Conservation (phyloP, 2,329 filamentous ascomycete genomes). For the Geosmithia flava region DNA sequence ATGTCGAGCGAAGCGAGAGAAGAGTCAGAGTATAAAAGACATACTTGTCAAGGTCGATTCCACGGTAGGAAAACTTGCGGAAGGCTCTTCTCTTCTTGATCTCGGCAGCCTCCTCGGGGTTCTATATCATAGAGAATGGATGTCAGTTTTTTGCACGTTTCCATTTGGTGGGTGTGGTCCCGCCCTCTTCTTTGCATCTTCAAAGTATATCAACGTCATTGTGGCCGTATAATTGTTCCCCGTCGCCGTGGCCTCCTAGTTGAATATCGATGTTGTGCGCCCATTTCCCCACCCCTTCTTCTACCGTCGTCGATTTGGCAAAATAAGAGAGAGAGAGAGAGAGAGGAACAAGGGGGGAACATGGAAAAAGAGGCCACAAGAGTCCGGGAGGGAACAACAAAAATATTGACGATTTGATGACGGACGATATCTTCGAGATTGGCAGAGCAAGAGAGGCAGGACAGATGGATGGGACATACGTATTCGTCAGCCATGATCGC, state of each 20-base stretch:
- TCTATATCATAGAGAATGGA: conserved; percentile 36
- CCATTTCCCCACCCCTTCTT: too few relatives aligned
- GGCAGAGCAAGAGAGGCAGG: conserved; percentile 6
- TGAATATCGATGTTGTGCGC: too few relatives aligned
- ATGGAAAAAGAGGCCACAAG: neutral
- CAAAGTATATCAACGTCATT: too few relatives aligned
- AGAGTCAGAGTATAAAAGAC: conserved; percentile 26
- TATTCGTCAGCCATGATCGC: conserved; percentile 83
- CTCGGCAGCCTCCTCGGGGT: conserved; percentile 97
- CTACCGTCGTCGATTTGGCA: too few relatives aligned
- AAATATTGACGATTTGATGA: neutral
- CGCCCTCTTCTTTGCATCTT: too few relatives aligned
- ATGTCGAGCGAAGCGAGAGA: conserved; percentile 4
- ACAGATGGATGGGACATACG: conserved; percentile 42
- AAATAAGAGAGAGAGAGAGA: neutral
- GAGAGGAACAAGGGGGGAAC: neutral
- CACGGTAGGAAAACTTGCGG: conserved; percentile 99
- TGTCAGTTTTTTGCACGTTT: neutral
- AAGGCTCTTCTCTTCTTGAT: conserved; percentile 99
- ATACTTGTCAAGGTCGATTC: conserved; percentile 98
- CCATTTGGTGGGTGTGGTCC: too few relatives aligned
- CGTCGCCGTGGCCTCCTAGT: too few relatives aligned
- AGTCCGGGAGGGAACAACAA: neutral
- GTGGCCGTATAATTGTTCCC: too few relatives aligned
- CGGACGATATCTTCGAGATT: neutral